These are phyloP conservation scores for Canna indica DNA, from an alignment of 176 grass and related monocot species.

Conservation along the genomic window DNA sequence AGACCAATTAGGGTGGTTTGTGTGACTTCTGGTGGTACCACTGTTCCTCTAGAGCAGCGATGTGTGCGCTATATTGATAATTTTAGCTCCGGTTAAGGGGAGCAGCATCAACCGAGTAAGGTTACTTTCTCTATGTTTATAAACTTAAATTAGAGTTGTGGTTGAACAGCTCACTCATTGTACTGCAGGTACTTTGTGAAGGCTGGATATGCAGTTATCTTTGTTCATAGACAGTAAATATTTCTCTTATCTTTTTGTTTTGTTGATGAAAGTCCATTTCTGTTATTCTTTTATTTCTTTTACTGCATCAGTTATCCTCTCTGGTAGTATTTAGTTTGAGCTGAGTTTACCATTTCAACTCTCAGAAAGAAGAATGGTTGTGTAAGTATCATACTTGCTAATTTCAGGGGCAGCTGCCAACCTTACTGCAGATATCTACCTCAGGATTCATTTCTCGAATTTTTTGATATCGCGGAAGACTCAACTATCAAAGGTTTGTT, in stretches of 20 bases:
- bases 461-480: slow-evolving; percentile 54
- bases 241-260: background rate
- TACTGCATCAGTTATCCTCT: background rate
- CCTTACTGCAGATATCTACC: slow-evolving; percentile 76
- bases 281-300: background rate
- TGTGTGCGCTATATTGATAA: slow-evolving; percentile 97
- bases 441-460: slow-evolving; percentile 78
- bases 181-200: slow-evolving; percentile 68
- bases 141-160: background rate
- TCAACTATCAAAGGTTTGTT: slow-evolving; percentile 80
- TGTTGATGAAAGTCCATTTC: background rate
- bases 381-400: background rate
- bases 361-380: background rate
- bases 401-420: slow-evolving; percentile 74
- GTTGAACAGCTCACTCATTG: background rate
- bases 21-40: slow-evolving; percentile 91
- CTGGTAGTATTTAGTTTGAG: background rate
- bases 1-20: slow-evolving; percentile 43
- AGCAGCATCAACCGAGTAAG: slow-evolving; percentile 75
- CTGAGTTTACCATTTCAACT: background rate
- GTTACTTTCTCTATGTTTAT: background rate
- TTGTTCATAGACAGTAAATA: slow-evolving; percentile 51
- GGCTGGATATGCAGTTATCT: slow-evolving; percentile 82
- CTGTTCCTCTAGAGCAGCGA: slow-evolving; percentile 77
- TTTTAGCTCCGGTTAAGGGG: slow-evolving; percentile 95